These are phyloP conservation scores for Planoprotostelium fungivorum DNA, from an alignment of 78 protist species.

Conservation along the genomic window DNA sequence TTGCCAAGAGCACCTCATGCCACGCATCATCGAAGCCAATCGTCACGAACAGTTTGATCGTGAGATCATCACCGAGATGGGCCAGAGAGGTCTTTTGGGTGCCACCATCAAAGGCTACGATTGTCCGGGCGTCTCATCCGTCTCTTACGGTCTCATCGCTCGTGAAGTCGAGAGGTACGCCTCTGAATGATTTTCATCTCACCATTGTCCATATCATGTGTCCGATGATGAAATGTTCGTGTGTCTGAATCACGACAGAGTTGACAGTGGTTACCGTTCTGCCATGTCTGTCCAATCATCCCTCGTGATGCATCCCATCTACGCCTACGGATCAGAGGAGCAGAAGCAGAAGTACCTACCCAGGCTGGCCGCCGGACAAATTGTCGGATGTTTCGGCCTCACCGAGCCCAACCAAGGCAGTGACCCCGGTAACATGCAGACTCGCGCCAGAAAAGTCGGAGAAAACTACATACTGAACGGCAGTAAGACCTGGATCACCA, in stretches of 20 bases:
- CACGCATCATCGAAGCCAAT: slow-evolving; percentile 64
- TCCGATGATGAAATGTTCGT: no score
- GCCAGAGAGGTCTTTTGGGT: slow-evolving; percentile 82
- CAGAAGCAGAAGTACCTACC: slow-evolving; percentile 86
- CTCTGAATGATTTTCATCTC: no score
- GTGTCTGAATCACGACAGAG: no score
- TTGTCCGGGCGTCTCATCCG: slow-evolving; percentile 83
- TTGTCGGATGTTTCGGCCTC: slow-evolving; percentile 89
- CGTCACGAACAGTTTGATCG: slow-evolving; percentile 75
- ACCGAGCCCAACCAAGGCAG: slow-evolving; percentile 97
- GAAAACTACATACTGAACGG: slow-evolving; percentile 79
- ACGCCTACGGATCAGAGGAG: slow-evolving; percentile 80
- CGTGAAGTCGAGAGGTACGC: slow-evolving; percentile 76
- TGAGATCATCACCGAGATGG: slow-evolving; percentile 72
- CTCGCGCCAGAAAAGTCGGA: slow-evolving; percentile 70
- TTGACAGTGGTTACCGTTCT: slow-evolving; percentile 88
- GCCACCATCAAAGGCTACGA: slow-evolving; percentile 81
- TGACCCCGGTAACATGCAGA: slow-evolving; percentile 91
- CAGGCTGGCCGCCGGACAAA: slow-evolving; percentile 60
- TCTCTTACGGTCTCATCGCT: slow-evolving; percentile 92
- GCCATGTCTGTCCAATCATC: slow-evolving; percentile 95
- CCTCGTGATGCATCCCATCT: slow-evolving; percentile 95
- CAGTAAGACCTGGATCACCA: slow-evolving; percentile 91
- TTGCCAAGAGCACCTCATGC: slow-evolving; percentile 77
- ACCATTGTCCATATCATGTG: no score